Conservation (phyloP, 257 asterid species). For the Solanum pinnatisectum region DNA sequence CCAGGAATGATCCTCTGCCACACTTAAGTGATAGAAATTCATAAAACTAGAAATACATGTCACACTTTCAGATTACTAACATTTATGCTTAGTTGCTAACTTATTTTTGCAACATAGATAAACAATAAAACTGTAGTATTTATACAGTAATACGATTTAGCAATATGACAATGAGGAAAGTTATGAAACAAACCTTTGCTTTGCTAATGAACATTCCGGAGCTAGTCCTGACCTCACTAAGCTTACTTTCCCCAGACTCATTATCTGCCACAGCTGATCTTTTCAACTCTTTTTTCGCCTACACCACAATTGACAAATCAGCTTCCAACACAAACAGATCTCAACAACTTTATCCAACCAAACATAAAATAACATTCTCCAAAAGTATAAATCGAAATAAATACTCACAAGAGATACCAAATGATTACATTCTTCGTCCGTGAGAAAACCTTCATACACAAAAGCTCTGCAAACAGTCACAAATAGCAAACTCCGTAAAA, state of each 20-base stretch:
- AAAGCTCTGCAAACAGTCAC: constrained; percentile 48
- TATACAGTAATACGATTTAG: neutral
- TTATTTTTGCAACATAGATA: neutral
- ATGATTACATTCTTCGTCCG: constrained; percentile 87
- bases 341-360: neutral
- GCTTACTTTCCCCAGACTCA: constrained; percentile 63
- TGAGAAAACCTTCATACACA: constrained; percentile 85
- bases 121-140: neutral
- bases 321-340: neutral
- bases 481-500: neutral
- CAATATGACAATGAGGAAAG: neutral
- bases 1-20: neutral
- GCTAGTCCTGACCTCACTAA: constrained; percentile 88
- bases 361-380: neutral
- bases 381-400: neutral
- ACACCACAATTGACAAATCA: neutral
- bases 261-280: constrained; percentile 88
- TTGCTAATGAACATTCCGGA: constrained; percentile 87
- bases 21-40: neutral
- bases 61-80: neutral
- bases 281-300: constrained; percentile 91
- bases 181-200: constrained; percentile 51
- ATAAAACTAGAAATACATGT: neutral
- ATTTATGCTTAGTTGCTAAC: neutral
- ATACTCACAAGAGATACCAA: constrained; percentile 69